These are phyloP conservation scores for Coniferiporia weirii DNA, from an alignment of 1,284 basidiomycete species.

Conservation along the genomic window DNA sequence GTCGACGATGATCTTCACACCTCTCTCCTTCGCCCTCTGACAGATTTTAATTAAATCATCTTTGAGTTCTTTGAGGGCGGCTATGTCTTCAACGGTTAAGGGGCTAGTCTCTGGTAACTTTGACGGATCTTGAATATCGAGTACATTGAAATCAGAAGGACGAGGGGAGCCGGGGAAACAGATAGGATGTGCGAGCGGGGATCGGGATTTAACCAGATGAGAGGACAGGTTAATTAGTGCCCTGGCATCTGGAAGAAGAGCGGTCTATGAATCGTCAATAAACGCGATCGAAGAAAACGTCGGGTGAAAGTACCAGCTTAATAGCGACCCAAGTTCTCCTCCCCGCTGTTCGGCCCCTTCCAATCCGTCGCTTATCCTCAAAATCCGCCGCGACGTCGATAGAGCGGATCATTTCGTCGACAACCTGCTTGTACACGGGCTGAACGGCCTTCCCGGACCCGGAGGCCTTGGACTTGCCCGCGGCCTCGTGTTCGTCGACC, in stretches of 20 bases:
- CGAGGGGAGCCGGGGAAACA: slow-evolving; percentile 64
- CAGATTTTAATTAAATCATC: slow-evolving; percentile 57
- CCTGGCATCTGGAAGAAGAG: slow-evolving; percentile 52
- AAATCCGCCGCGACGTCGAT: slow-evolving; percentile 78
- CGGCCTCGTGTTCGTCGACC: slow-evolving; percentile 59
- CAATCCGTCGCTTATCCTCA: slow-evolving; percentile 46
- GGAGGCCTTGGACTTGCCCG: slow-evolving; percentile 24
- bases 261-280: slow-evolving; percentile 39
- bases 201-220: slow-evolving; percentile 37
- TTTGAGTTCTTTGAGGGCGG: slow-evolving; percentile 54
- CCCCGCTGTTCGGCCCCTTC: slow-evolving; percentile 21
- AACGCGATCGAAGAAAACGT: neutral
- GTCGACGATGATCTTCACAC: slow-evolving; percentile 69
- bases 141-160: slow-evolving; percentile 44
- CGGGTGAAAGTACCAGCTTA: slow-evolving; percentile 54
- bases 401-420: slow-evolving; percentile 66
- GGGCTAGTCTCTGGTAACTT: slow-evolving; percentile 21
- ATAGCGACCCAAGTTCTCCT: slow-evolving; percentile 78
- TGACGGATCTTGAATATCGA: slow-evolving; percentile 23
- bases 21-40: slow-evolving; percentile 49
- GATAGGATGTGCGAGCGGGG: slow-evolving; percentile 32
- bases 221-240: slow-evolving; percentile 52
- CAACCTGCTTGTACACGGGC: slow-evolving; percentile 52
- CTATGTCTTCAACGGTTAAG: slow-evolving; percentile 50
- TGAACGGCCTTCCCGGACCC: slow-evolving; percentile 24